These are phyloP conservation scores for Teratosphaeria viscida DNA, from an alignment of 2,329 filamentous ascomycete genomes.

Conservation along the genomic window DNA sequence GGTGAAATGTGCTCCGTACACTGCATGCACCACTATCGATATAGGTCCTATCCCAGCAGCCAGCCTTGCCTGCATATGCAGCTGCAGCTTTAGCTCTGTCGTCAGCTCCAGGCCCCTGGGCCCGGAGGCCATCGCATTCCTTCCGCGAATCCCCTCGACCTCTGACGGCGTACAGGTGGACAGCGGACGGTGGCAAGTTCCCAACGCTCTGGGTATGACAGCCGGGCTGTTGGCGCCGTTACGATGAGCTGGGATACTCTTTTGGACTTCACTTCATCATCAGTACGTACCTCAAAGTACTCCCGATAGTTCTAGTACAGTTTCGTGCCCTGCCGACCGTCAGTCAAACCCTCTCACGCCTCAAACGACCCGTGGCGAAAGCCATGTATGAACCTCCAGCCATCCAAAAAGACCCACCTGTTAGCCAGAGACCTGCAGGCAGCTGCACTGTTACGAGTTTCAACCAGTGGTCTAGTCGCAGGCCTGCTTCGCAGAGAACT, in stretches of 20 bases:
- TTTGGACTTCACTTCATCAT: neutral
- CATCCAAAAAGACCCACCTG: neutral
- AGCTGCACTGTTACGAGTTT: neutral
- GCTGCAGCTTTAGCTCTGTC: neutral
- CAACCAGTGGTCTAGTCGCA: neutral
- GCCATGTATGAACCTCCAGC: neutral
- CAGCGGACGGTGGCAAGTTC: neutral
- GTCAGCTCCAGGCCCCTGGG: neutral
- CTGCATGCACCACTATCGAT: neutral
- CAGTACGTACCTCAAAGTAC: neutral
- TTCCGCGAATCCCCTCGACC: neutral
- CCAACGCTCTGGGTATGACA: neutral
- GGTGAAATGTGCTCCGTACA: neutral
- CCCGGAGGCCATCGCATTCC: neutral
- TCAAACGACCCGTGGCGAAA: neutral
- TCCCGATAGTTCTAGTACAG: neutral
- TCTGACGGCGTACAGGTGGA: neutral
- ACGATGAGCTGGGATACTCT: neutral
- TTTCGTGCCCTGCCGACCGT: neutral
- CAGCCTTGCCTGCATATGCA: neutral
- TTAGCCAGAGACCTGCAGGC: neutral
- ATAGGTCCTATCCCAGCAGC: neutral
- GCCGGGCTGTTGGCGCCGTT: neutral
- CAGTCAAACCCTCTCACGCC: neutral
- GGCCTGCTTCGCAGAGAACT: neutral